Base-by-base conservation (phyloP, 495 filamentous ascomycete genomes). In the Lophiotrema nucula region DNA sequence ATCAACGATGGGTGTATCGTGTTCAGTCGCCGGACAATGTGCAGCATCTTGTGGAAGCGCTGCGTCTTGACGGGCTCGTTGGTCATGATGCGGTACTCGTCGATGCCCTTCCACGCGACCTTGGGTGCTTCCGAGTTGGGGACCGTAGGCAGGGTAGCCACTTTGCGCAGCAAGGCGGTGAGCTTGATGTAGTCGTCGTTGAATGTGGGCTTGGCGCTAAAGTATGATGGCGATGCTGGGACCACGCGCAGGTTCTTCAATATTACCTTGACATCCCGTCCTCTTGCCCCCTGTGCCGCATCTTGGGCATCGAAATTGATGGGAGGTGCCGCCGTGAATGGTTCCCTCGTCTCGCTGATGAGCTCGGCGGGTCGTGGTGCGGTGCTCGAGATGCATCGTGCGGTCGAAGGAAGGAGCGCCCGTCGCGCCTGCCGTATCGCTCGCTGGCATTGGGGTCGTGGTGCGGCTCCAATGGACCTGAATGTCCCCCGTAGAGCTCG, bases 201-300 rank as follows among this genome's bases (percentile, higher is more conserved):
- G 78, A 95, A 97, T 31, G 78, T 76, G 2, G 91, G 88, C 35
- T 81, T 86, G 27, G 84, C 86, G 58, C 90, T 92, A 79, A 97
- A 99, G 75, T 97, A 99, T 43, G 92, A 90, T 1, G 89, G 87
- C 6, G 93, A 96, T 0, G 81, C 78, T 16, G 93, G 93, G 31
- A 95, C 75, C 23, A 95, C 75, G 49, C 93, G 88, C 53, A 88
- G 83, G 11, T 46, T 68, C 67, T 54, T 50, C 23, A 69, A 64
- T 78, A 75, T 53, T 80, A 69, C 62, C 80, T 76, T 59, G 76
- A 77, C 75, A 26, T 26, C 60, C 21, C 38, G n/a, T 19, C 52
- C 37, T 15, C 19, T 11, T 38, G 37, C 27, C 52, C 26, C 15
- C 10, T 21, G 10, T 21, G 10, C 11, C 18, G 25, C 35, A 21